These are phyloP conservation scores for Davidsoniella eucalypti DNA, from an alignment of 2,329 filamentous ascomycete genomes.

Conservation along the genomic window DNA sequence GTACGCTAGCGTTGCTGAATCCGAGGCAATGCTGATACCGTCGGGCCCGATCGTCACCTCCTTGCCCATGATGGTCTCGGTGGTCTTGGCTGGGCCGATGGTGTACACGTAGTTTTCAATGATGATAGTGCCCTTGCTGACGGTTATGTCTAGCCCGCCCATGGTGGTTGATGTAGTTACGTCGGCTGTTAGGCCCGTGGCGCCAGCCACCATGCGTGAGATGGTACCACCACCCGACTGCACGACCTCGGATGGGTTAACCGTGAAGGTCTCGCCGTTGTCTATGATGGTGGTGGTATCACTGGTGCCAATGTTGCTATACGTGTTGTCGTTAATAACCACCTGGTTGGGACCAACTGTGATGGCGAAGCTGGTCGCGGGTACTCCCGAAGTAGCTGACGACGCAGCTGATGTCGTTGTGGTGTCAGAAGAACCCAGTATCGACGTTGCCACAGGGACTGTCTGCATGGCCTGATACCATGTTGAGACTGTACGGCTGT, in stretches of 20 bases:
- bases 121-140: slow-evolving; percentile 25
- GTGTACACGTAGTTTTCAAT: slow-evolving; percentile 28
- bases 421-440: neutral
- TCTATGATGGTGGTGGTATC: slow-evolving; percentile 28
- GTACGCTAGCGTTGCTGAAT: slow-evolving; percentile 21
- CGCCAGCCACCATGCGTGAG: slow-evolving; percentile 23
- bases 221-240: slow-evolving; percentile 21
- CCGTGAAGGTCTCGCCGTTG: slow-evolving; percentile 27
- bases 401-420: neutral
- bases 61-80: slow-evolving; percentile 19
- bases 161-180: slow-evolving; percentile 23
- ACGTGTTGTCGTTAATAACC: slow-evolving; percentile 30
- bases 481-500: neutral
- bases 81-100: slow-evolving; percentile 23
- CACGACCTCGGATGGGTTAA: slow-evolving; percentile 24
- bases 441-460: neutral
- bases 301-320: slow-evolving; percentile 22
- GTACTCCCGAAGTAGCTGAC: neutral
- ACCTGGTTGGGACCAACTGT: slow-evolving; percentile 29
- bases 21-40: slow-evolving; percentile 21
- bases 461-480: slow-evolving; percentile 1
- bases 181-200: slow-evolving; percentile 18
- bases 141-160: slow-evolving; percentile 24
- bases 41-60: slow-evolving; percentile 21
- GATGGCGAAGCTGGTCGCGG: slow-evolving; percentile 21